These are phyloP conservation scores for Schoenoplectus triqueter DNA, from an alignment of 202 grass and related monocot species.

Conservation along the genomic window DNA sequence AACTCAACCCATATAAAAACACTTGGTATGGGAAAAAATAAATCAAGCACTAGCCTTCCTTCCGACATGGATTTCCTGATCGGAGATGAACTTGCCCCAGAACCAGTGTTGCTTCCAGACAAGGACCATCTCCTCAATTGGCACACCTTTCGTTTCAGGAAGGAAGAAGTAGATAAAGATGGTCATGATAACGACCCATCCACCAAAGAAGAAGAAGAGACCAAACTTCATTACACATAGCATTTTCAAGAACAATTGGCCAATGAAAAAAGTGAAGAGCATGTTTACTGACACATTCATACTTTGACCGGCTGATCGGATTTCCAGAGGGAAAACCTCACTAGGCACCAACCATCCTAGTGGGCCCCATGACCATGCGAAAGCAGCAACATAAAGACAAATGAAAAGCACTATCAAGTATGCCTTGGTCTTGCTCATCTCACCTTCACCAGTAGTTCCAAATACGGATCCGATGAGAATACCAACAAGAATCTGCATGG, in stretches of 20 bases:
- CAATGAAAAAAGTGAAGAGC: conserved; percentile 75
- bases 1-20: conserved; percentile 21
- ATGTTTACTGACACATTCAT: conserved; percentile 77
- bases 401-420: conserved; percentile 61
- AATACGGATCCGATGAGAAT: conserved; percentile 61
- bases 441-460: conserved; percentile 52
- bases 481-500: conserved; percentile 49
- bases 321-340: conserved; percentile 78
- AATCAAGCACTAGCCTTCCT: conserved; percentile 32
- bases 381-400: conserved; percentile 69
- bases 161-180: conserved; percentile 60
- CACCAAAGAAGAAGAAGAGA: conserved; percentile 81
- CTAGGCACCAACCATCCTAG: conserved; percentile 69
- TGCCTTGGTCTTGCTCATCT: conserved; percentile 45
- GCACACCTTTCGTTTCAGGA: conserved; percentile 61
- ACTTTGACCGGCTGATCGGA: conserved; percentile 72
- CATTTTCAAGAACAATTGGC: conserved; percentile 71
- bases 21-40: conserved; percentile 12
- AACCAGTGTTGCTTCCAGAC: conserved; percentile 66
- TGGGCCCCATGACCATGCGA: conserved; percentile 79
- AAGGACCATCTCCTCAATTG: conserved; percentile 61
- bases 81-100: conserved; percentile 57
- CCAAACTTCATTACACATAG: conserved; percentile 77
- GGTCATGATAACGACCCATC: conserved; percentile 68
- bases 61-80: neutral